Base-by-base conservation (phyloP, 2,329 filamentous ascomycete species). In the Lachnellula suecica region DNA sequence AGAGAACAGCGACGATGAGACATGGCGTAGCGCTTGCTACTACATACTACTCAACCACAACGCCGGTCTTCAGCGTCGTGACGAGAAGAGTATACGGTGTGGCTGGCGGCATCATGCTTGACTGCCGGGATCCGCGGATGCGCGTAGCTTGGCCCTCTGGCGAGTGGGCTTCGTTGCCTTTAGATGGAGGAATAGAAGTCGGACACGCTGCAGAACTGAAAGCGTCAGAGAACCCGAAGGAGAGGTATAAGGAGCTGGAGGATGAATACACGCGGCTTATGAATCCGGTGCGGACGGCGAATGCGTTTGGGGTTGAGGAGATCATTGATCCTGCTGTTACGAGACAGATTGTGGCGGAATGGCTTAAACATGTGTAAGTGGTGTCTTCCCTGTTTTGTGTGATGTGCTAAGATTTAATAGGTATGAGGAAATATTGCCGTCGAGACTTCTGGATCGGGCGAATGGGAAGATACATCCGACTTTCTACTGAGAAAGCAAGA, bases 181-280 rank as follows among this genome's bases (percentile, higher is more conserved):
- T 86, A 1, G 81, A 84, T 49, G 84, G 83, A 2, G 83, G 83
- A 0, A 85, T 87, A 29, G 82, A 87, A 59, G 83, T 84, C 8
- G 82, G 77, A 0, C 83, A 87, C 67, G 74, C 79, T 2, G 77
- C 79, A 51, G 83, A 86, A 58, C 64, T 86, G 53, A 78, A 72
- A 23, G 79, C 79, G 22, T 10, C 11, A 10, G 37, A 19, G 0
- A 68, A 72, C 29, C 76, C 78, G 55, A 74, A 73, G 17, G 73
- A 73, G 56, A 66, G 75, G 38, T 85, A 84, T 57, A 71, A 73
- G 37, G 78, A 83, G 60, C 58, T 87, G 27, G 79, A 85, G 41
- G 74, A 79, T 22, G 81, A 84, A 64, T 86, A 86, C 63, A 68
- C 73, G 31, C 71, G 82, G 20, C 61, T 86, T 57, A 85, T 85